These are phyloP conservation scores for Sinapis alba DNA, from an alignment of 441 rosid species.

Conservation along the genomic window DNA sequence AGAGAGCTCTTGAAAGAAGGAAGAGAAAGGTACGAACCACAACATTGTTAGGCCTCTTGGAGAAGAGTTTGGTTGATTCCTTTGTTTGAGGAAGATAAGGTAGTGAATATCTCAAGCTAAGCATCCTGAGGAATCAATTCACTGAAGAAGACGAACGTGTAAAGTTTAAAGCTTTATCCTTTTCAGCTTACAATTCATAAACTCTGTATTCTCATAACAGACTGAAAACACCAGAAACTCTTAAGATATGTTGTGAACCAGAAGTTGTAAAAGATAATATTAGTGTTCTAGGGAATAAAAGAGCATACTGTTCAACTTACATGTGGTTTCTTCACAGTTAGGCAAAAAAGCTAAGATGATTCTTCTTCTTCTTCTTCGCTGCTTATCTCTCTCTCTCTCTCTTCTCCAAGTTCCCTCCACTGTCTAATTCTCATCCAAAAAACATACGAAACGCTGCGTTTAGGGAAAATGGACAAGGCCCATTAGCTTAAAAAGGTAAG, in stretches of 20 bases:
- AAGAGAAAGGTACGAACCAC: conserved; percentile 50
- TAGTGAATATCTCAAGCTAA: conserved; percentile 53
- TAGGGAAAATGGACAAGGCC: not conserved
- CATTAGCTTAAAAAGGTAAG: not conserved
- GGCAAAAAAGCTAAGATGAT: not conserved
- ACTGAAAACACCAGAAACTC: not conserved
- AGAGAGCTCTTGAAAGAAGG: not conserved
- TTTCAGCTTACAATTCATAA: not conserved
- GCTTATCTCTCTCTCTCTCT: not conserved
- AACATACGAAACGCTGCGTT: conserved; percentile 21
- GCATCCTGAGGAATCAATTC: conserved; percentile 54
- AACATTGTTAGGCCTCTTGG: conserved; percentile 39
- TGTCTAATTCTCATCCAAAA: conserved; percentile 17
- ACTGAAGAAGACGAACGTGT: not conserved
- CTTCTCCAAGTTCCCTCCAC: not conserved
- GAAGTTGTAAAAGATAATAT: not conserved
- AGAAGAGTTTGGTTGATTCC: conserved; percentile 38
- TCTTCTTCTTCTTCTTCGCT: not conserved
- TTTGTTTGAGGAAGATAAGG: conserved; percentile 48
- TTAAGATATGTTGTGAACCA: not conserved
- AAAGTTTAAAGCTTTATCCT: not conserved
- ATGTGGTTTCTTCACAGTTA: not conserved
- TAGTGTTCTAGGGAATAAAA: not conserved
- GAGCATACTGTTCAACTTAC: not conserved
- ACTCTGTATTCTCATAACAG: not conserved